Evolutionary conservation across 768 basidiomycete genomes (phyloP), one percentile per base, ranked within the genome.

Genomic region (Naematelia aurantialba): DNA sequence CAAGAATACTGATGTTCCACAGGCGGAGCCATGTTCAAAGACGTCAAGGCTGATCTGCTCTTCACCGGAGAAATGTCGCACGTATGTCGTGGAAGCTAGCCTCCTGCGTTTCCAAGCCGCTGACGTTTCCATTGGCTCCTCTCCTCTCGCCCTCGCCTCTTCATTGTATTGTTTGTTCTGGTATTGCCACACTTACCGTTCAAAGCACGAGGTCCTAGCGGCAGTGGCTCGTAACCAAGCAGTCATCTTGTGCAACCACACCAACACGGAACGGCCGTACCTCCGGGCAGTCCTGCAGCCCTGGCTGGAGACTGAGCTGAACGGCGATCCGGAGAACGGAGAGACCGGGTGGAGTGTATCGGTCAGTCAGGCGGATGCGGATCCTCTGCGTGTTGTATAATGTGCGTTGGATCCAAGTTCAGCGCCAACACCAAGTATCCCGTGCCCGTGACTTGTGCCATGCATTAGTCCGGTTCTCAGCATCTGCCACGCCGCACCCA

Each of bases 251-350:
- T 91, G 91, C 87, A 78, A 81, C 17, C 94, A 97, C 78, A 88
- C 90, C 14, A 92, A 92, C 78, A 93, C 93, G 45, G 94, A 98
- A 79, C 88, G 93, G 29, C 91, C 91, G 0, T 97, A 90, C 78
- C 86, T 98, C 55, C 84, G 63, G 3, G 55, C 86, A 17, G 79
- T 84, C 22, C 83, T 97, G 29, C 85, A 86, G 39, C 76, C 80
- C 12, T 86, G 84, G 77, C 80, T 97, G 61, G 72, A 76, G 60
- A 65, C 71, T 49, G 83, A 86, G 74, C 79, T 88, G 60, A 66
- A 72, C 14, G 76, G 67, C 39, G 75, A 77, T 45, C 56, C 52
- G 75, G 45, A 17, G 17, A 48, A 65, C 12, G 19, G 74, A 19
- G 73, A 66, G 2, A 60, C 48, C 11, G 57, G 56, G 49, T 79